Conservation (phyloP, 352 stramenopile genomes). For the Phytopythium vexans region DNA sequence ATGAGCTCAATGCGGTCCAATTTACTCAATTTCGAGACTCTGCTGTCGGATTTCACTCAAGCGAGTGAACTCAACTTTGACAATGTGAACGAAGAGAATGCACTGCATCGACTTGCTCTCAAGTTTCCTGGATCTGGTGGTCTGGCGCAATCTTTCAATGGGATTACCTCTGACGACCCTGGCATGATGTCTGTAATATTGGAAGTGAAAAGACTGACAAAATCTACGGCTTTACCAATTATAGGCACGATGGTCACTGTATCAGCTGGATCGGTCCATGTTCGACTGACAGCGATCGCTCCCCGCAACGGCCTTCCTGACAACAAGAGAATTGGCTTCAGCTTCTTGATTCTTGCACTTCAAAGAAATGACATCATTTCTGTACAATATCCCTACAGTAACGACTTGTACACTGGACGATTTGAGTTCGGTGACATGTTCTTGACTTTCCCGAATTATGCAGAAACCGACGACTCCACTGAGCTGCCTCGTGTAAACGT, state of each 20-base stretch:
- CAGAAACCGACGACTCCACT: not conserved
- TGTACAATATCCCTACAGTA: not conserved
- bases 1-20: not conserved
- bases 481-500: not conserved
- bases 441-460: constrained; percentile 5
- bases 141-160: too few species aligned
- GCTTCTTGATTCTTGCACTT: constrained; percentile 13
- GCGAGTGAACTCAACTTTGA: constrained; percentile 4
- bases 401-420: not conserved
- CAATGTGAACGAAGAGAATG: not conserved
- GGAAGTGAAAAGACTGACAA: too few species aligned
- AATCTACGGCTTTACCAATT: too few species aligned
- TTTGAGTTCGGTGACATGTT: constrained; percentile 16
- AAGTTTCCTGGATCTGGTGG: not conserved
- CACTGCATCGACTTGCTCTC: not conserved
- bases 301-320: too few species aligned
- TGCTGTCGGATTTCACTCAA: constrained; percentile 3
- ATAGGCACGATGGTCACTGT: not conserved
- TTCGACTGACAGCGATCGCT: too few species aligned
- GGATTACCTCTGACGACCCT: too few species aligned
- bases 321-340: too few species aligned
- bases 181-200: too few species aligned
- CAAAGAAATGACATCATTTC: constrained; percentile 5
- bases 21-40: not conserved
- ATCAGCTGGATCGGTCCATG: too few species aligned